A percentile compares a stretch with the other conserved stretches of the same genome.
Evolutionary conservation across 2,329 filamentous ascomycete species (phyloP).

Genomic region (Biscogniauxia mediterranea): DNA sequence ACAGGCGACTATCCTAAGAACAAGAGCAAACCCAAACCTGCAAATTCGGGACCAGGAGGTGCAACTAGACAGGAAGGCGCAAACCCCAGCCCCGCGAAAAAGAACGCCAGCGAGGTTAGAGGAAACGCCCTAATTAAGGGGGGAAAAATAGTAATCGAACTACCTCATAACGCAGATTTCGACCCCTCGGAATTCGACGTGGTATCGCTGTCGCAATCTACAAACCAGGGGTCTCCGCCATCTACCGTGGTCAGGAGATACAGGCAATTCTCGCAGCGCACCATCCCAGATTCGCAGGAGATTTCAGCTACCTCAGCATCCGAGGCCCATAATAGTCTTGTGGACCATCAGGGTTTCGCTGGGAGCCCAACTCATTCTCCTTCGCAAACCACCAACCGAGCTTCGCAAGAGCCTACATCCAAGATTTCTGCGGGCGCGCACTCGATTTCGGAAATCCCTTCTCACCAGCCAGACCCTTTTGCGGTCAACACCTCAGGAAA

Average conservation of each 20-base stretch:
- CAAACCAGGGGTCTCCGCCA: slow-evolving; percentile 17
- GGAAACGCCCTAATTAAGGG: background rate
- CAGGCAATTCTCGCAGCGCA: slow-evolving; percentile 7
- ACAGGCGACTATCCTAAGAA: slow-evolving; percentile 5
- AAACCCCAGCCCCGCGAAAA: background rate
- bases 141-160: slow-evolving; percentile 19
- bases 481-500: slow-evolving; percentile 5
- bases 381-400: slow-evolving; percentile 12
- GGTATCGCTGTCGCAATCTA: slow-evolving; percentile 14
- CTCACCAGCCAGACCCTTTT: slow-evolving; percentile 27
- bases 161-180: slow-evolving; percentile 16
- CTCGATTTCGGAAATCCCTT: slow-evolving; percentile 26
- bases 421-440: slow-evolving; percentile 1
- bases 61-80: background rate
- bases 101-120: background rate
- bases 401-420: background rate
- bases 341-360: background rate
- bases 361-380: slow-evolving; percentile 6
- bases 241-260: slow-evolving; percentile 4
- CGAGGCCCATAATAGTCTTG: slow-evolving; percentile 17
- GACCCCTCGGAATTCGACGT: slow-evolving; percentile 19
- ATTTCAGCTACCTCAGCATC: slow-evolving; percentile 22
- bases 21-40: background rate
- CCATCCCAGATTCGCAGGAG: slow-evolving; percentile 34
- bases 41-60: background rate